Conservation (phyloP, 257 asterid species). For the Scutellaria barbata region DNA sequence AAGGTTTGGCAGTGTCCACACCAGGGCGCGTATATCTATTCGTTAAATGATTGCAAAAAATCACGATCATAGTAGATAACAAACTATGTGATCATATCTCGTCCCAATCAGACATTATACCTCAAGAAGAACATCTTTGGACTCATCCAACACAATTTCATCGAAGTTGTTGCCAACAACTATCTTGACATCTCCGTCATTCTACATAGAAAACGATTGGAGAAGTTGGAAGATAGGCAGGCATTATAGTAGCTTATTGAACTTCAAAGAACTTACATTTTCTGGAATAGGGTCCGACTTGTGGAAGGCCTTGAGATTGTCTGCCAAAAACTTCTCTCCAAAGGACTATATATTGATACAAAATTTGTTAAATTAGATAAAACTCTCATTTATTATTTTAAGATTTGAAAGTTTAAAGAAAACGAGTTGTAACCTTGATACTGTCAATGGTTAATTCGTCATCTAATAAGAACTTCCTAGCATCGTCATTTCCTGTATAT, state of each 20-base stretch:
- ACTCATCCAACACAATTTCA: conserved; percentile 89
- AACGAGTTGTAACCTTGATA: conserved; percentile 61
- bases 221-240: conserved; percentile 31
- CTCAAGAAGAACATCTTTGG: conserved; percentile 98
- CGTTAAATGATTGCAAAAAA: conserved; percentile 26
- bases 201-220: conserved; percentile 49
- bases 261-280: conserved; percentile 50
- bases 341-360: conserved; percentile 54
- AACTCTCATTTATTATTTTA: not conserved
- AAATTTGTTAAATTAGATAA: conserved; percentile 29
- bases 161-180: conserved; percentile 94
- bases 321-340: conserved; percentile 75
- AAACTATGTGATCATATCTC: not conserved
- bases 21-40: conserved; percentile 94
- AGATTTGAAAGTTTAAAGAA: not conserved
- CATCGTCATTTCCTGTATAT: conserved; percentile 92
- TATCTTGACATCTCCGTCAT: conserved; percentile 85
- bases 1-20: conserved; percentile 92
- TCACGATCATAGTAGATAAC: not conserved
- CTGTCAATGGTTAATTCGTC: conserved; percentile 66
- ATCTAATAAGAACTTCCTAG: conserved; percentile 76
- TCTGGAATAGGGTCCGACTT: conserved; percentile 96
- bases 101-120: conserved; percentile 43
- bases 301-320: conserved; percentile 83
- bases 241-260: conserved; percentile 37